Evolutionary conservation across 768 basidiomycete species (phyloP).

Genomic region (Lactarius hatsudake): DNA sequence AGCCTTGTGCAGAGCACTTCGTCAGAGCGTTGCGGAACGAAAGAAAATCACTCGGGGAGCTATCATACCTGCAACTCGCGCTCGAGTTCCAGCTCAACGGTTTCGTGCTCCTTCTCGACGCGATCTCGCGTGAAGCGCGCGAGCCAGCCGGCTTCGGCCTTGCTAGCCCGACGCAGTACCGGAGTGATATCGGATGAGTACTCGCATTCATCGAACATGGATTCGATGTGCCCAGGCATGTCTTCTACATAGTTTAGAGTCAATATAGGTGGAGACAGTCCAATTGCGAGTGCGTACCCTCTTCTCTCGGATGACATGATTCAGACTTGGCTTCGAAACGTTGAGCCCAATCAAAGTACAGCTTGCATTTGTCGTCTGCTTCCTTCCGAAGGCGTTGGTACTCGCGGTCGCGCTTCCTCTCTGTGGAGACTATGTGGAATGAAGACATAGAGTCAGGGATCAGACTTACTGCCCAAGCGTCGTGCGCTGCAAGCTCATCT

Average conservation of each 20-base stretch:
- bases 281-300: constrained; percentile 23
- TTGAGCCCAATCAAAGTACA: constrained; percentile 60
- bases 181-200: no score
- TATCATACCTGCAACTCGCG: no score
- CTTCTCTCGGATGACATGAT: constrained; percentile 20
- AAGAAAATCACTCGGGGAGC: not conserved
- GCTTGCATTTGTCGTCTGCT: constrained; percentile 52
- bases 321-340: constrained; percentile 60
- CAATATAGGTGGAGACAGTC: no score
- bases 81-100: no score
- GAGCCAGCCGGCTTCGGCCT: no score
- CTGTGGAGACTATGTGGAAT: constrained; percentile 36
- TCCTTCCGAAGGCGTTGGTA: constrained; percentile 55
- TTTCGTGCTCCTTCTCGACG: no score
- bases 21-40: not conserved
- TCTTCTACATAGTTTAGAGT: no score
- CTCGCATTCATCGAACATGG: no score
- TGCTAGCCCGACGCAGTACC: no score
- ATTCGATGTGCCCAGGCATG: no score
- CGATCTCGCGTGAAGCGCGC: no score
- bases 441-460: constrained; percentile 8
- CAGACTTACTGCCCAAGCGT: constrained; percentile 65
- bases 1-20: constrained; percentile 2
- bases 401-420: constrained; percentile 55
- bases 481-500: constrained; percentile 61